phyloP scores from a whole-genome alignment of 164 flowering plant genomes.

The Stephania yunnanensis region DNA sequence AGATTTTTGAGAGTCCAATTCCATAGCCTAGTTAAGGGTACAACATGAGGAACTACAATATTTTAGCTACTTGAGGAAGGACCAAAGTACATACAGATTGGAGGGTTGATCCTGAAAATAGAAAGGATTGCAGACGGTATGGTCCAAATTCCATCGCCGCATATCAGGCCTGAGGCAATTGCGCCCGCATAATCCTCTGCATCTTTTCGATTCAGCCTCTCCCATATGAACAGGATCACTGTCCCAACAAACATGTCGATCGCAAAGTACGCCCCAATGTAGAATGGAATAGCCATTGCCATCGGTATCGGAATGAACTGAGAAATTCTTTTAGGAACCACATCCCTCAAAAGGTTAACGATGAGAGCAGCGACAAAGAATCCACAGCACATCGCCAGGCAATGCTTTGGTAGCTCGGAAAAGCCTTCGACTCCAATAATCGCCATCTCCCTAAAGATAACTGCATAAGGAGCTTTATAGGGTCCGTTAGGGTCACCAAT shows the following conservation, averaged over 20 bases:
- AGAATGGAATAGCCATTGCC: slow-evolving; percentile 97
- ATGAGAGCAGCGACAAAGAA: slow-evolving; percentile 69
- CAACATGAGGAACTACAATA: neutral
- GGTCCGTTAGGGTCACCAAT: slow-evolving; percentile 85
- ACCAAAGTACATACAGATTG: slow-evolving; percentile 91
- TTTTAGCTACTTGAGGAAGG: slow-evolving; percentile 50
- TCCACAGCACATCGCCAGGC: slow-evolving; percentile 68
- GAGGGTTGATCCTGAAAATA: slow-evolving; percentile 80
- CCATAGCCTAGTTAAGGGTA: no score
- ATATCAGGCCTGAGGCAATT: slow-evolving; percentile 91
- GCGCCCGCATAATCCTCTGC: slow-evolving; percentile 86
- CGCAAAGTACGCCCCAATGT: slow-evolving; percentile 94
- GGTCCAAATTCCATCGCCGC: slow-evolving; percentile 98
- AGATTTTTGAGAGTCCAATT: neutral
- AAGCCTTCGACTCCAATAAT: slow-evolving; percentile 94
- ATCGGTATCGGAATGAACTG: slow-evolving; percentile 84
- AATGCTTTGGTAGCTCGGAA: slow-evolving; percentile 86
- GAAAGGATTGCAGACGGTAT: slow-evolving; percentile 91
- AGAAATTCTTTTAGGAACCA: slow-evolving; percentile 50
- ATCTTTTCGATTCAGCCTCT: slow-evolving; percentile 54
- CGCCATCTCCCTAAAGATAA: slow-evolving; percentile 89
- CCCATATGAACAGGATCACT: slow-evolving; percentile 83
- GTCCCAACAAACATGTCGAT: slow-evolving; percentile 96
- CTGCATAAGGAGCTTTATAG: slow-evolving; percentile 92
- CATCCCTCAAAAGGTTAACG: slow-evolving; percentile 70